A percentile compares a stretch with the other conserved stretches of the same genome.
Conservation (phyloP, 2,329 filamentous ascomycete genomes). For the Diplodia intermedia region DNA sequence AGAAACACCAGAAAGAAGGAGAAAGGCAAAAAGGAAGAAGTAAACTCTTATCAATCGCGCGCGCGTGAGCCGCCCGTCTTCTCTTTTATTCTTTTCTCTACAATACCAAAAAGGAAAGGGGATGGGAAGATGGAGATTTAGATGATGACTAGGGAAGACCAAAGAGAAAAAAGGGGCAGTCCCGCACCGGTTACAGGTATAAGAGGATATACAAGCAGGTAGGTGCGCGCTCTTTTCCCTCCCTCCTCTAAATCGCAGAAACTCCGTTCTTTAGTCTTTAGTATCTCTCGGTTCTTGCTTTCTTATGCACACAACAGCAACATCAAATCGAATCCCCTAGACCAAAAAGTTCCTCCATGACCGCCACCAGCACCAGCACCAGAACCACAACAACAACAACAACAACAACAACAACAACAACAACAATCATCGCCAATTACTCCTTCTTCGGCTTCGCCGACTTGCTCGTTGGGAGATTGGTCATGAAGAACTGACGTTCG, state of each 20-base stretch:
- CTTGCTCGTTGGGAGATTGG: background rate
- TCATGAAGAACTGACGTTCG: constrained; percentile 59
- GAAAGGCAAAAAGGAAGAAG: background rate
- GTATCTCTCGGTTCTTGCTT: background rate
- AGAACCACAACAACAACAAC: too few relatives aligned
- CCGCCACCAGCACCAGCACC: too few relatives aligned
- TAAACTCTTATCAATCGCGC: background rate
- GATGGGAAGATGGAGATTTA: background rate
- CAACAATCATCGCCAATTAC: background rate
- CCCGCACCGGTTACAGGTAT: background rate
- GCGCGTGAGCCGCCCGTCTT: constrained; percentile 6
- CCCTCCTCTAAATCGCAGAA: background rate
- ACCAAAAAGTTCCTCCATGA: background rate
- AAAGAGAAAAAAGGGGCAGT: background rate
- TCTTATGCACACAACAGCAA: background rate
- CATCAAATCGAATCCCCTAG: background rate
- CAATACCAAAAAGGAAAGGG: background rate
- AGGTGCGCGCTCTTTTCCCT: background rate
- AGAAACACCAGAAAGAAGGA: background rate
- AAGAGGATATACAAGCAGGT: background rate
- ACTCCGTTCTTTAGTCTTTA: background rate
- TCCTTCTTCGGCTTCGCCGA: constrained; percentile 26
- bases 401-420: too few relatives aligned
- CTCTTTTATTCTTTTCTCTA: constrained; percentile 7
- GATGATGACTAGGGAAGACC: background rate